Conservation (phyloP, 768 basidiomycete species). For the Lentinus tigrinus region DNA sequence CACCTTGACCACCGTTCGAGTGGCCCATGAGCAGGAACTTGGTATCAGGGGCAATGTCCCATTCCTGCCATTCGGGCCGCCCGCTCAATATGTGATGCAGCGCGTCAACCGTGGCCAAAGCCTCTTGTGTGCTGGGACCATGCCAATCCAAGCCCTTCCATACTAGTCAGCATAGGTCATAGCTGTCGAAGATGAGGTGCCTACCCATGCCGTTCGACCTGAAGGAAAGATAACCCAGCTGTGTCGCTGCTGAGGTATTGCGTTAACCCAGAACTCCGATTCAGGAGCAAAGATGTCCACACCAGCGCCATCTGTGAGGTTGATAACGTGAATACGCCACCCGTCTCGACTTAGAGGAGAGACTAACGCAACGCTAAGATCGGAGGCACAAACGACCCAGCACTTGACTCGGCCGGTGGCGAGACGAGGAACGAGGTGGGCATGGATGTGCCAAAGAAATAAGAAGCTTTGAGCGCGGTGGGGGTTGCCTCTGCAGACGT, state of each 20-base stretch:
- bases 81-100: conserved; percentile 46
- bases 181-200: conserved; percentile 1
- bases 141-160: conserved; percentile 89
- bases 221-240: conserved; percentile 82
- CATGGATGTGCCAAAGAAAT: conserved; percentile 52
- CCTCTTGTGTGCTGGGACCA: conserved; percentile 74
- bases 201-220: conserved; percentile 84
- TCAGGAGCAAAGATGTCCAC: conserved; percentile 54
- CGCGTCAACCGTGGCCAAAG: conserved; percentile 60
- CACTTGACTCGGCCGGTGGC: conserved; percentile 46
- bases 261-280: conserved; percentile 57
- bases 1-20: conserved; percentile 91
- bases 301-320: conserved; percentile 77
- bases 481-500: conserved; percentile 31
- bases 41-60: conserved; percentile 38
- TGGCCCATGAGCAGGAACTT: conserved; percentile 78
- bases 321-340: neutral
- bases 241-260: conserved; percentile 53
- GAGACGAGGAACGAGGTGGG: conserved; percentile 59
- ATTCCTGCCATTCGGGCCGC: conserved; percentile 38
- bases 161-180: neutral
- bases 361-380: conserved; percentile 65
- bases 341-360: neutral
- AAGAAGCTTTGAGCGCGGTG: conserved; percentile 49
- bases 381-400: conserved; percentile 39